phyloP scores from a whole-genome alignment of 306 rosid genomes.

The Lagenaria siceraria region DNA sequence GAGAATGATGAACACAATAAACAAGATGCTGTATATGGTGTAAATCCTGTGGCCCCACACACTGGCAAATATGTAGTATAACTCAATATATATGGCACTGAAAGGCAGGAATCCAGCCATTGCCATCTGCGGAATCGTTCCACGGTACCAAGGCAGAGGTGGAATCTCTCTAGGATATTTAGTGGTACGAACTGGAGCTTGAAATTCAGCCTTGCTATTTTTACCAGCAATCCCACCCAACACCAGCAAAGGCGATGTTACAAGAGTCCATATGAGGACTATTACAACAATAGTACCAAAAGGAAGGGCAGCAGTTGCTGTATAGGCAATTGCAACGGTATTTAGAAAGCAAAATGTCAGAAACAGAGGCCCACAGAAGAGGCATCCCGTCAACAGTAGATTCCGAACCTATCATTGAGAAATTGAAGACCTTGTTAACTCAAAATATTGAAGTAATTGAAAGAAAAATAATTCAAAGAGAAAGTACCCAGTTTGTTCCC shows the following conservation, averaged over 20 bases:
- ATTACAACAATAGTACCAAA: constrained; percentile 58
- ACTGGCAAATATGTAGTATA: constrained; percentile 52
- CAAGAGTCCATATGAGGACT: constrained; percentile 59
- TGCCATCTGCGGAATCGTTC: constrained; percentile 55
- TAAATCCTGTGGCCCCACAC: constrained; percentile 73
- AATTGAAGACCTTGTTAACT: neutral
- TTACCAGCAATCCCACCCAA: constrained; percentile 67
- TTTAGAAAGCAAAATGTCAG: constrained; percentile 53
- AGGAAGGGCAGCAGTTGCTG: constrained; percentile 65
- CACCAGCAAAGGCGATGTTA: constrained; percentile 55
- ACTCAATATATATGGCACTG: constrained; percentile 55
- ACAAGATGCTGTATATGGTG: constrained; percentile 59
- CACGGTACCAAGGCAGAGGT: constrained; percentile 55
- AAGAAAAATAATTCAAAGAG: neutral
- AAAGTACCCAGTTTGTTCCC: constrained; percentile 77
- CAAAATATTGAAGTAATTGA: neutral
- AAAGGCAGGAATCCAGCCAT: constrained; percentile 66
- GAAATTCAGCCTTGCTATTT: constrained; percentile 57
- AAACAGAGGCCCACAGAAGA: constrained; percentile 54
- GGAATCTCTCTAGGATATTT: constrained; percentile 64
- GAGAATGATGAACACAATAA: constrained; percentile 50
- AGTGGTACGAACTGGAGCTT: constrained; percentile 50
- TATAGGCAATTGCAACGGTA: constrained; percentile 47
- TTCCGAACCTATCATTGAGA: constrained; percentile 47
- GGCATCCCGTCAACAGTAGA: constrained; percentile 51